These are phyloP conservation scores for Xylaria arbuscula DNA, from an alignment of 2,329 filamentous ascomycete species.

Conservation along the genomic window DNA sequence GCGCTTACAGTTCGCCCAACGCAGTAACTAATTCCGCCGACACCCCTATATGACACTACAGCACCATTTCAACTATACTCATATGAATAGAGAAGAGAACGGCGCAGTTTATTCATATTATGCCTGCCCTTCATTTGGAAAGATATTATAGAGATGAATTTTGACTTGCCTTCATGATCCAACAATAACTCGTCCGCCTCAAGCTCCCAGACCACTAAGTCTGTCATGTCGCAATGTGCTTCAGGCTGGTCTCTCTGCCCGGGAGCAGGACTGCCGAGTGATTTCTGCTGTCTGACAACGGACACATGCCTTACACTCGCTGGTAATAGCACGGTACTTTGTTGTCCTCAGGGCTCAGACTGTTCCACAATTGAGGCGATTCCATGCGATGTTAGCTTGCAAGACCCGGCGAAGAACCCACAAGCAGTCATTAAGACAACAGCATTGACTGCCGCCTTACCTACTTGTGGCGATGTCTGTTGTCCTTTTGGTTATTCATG, in stretches of 20 bases:
- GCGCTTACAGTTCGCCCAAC: not conserved
- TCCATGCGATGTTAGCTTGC: not conserved
- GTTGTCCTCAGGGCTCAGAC: not conserved
- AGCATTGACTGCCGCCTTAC: not conserved
- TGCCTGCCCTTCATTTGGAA: not conserved
- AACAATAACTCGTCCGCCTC: not conserved
- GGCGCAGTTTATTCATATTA: not conserved
- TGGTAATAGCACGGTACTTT: not conserved
- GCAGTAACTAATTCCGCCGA: not conserved
- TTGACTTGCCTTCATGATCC: not conserved
- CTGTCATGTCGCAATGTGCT: conserved; percentile 2
- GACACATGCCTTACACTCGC: not conserved
- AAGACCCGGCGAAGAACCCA: not conserved
- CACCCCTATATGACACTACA: not conserved
- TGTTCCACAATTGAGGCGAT: not conserved
- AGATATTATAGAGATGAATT: not conserved
- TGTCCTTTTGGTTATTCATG: not conserved
- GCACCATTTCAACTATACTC: not conserved
- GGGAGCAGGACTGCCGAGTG: not conserved
- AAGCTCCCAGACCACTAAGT: not conserved
- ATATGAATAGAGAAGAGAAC: no score
- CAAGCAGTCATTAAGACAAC: not conserved
- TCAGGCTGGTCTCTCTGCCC: not conserved
- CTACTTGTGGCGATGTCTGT: not conserved
- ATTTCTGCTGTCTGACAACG: not conserved